Conservation (phyloP, 768 basidiomycete genomes). For the Agaricus subrufescens region DNA sequence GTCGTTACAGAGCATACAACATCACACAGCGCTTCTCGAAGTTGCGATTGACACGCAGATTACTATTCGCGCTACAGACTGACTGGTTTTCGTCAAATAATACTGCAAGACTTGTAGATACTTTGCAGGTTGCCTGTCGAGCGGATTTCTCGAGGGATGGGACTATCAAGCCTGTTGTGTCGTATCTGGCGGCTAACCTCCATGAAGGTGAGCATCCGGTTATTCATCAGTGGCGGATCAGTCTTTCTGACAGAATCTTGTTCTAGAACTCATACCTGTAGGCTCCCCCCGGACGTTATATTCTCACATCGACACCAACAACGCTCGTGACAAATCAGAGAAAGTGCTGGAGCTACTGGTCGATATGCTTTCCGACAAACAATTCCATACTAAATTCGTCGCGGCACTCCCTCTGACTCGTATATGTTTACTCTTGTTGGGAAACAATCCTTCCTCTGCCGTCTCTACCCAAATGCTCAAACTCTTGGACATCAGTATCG, state of each 20-base stretch:
- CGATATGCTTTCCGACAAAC: constrained; percentile 50
- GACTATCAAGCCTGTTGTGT: constrained; percentile 78
- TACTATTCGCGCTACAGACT: constrained; percentile 81
- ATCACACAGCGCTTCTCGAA: constrained; percentile 68
- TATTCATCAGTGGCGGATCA: background rate
- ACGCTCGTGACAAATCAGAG: constrained; percentile 57
- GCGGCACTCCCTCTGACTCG: constrained; percentile 72
- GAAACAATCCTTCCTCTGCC: constrained; percentile 60
- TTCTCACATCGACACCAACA: constrained; percentile 47
- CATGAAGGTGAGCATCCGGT: constrained; percentile 52
- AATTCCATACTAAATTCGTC: constrained; percentile 66
- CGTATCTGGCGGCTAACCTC: constrained; percentile 80
- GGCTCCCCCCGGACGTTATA: constrained; percentile 54
- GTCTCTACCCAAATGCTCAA: constrained; percentile 56
- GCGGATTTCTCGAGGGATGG: constrained; percentile 70
- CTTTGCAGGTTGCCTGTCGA: constrained; percentile 56
- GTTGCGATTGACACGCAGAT: constrained; percentile 62
- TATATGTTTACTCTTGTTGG: constrained; percentile 74
- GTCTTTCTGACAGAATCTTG: constrained; percentile 7
- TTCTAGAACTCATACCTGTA: constrained; percentile 14
- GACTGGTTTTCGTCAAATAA: constrained; percentile 65
- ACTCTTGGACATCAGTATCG: constrained; percentile 54
- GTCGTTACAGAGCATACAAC: constrained; percentile 77
- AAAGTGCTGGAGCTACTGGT: constrained; percentile 64
- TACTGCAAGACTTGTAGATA: constrained; percentile 47